Base-by-base conservation (phyloP, 2,329 filamentous ascomycete genomes). In the Pseudogymnoascus sp. region DNA sequence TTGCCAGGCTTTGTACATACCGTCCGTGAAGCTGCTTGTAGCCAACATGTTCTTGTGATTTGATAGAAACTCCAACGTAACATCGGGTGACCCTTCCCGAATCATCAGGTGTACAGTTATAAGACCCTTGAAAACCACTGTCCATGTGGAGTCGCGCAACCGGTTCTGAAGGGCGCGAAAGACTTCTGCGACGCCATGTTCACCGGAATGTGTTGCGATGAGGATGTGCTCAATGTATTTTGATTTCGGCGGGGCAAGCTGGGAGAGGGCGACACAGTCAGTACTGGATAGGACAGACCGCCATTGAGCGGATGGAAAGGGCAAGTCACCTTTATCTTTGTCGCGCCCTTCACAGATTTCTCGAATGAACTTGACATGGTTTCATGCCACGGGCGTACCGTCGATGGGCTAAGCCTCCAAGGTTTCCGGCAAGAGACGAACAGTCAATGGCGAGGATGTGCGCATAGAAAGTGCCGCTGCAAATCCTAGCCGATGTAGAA, bases 201-300 rank as follows among this genome's bases (percentile, higher is more conserved):
- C 95, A 70, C 93, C 95, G 21, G 92, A 89, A 78, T 97, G 91
- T 38, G 95, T 99, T 67, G 95, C 93, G 69, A 97, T 84, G 64
- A 99, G 84, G 73, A 99, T 97, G 75, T 97, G 92, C 77, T 99
- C 95, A 80, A 99, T 96, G 80, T 97, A 99, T 79, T 99, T 99
- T 63, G 93, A 95, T 80, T 99, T 99, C 61, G 95, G 95, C 66
- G 95, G 91, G 69, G 95, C 95, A 78, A 93, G 89, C 91, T 96
- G 73, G 64, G 40, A 11, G 63, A 62, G 60, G 44, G 50, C 16
- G 37, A 61, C 46, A 28, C 14, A 44, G 28, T 62, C 31, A 50
- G 50, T 25, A 62, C 36, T 38, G 60, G 28, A 18, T 25, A 56
- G 40, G 10, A 11, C 23, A n/a, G 38, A 12, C 18, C n/a, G 59